Evolutionary conservation across 2,329 filamentous ascomycete species (phyloP), one percentile per base, ranked within the genome.

Genomic region (Neofusicoccum parvum): DNA sequence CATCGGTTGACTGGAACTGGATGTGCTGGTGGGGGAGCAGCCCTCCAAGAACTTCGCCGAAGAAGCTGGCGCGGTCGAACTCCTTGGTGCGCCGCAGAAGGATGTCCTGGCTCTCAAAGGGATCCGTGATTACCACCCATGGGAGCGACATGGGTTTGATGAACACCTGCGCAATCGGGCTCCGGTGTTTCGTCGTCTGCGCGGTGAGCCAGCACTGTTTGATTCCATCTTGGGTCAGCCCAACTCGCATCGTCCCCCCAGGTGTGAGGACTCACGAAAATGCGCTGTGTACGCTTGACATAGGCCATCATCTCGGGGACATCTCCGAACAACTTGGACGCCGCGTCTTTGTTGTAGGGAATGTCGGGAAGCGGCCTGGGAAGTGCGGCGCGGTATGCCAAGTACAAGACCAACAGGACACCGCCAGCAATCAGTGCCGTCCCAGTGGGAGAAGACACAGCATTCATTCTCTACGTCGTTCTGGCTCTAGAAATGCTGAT

Each of bases 131-230:
- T 3, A 85, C 64, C 0, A 86, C 73, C 70, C 75, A 78, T 2
- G 83, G 84, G 34, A 73, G 73, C 1, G 69, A 67, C 15, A 83
- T 75, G 0, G 83, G 82, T 6, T 73, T 72, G 62, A 83, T 70
- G 69, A 85, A 85, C 5, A 81, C 72, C 68, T 86, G 84, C 5
- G 80, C 70, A 65, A 85, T 75, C 0, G 82, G 80, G 11, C 76
- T 77, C 5, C 78, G 68, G 53, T 79, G 74, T 20, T 34, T 48
- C 5, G 56, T 36, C 14, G 39, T 48, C 10, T 72, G 72, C 20
- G 65, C 65, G 3, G 71, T 73, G 12, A 77, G 67, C n/a, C 73
- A 74, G 9, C 72, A 75, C 58, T 72, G 69, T 62, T 56, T 43
- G 45, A 65, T 63, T 27, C 66, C 62, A 37, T 17, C 23, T 32